Conservation (phyloP, 2,329 filamentous ascomycete genomes). For the Alternaria ethzedia region DNA sequence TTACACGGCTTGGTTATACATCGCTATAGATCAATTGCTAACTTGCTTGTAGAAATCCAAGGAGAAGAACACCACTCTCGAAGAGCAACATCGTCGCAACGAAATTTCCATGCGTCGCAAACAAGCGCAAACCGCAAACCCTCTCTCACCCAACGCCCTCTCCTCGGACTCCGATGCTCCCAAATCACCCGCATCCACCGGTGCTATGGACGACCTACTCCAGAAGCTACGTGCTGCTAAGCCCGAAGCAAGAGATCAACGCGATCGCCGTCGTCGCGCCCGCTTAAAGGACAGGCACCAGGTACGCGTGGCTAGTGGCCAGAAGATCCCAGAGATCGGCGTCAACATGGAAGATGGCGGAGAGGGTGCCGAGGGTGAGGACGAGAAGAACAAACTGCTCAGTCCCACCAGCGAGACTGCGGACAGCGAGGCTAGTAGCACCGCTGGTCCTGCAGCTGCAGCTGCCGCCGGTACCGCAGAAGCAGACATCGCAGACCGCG, state of each 20-base stretch:
- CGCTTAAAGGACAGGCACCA: conserved; percentile 90
- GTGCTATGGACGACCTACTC: conserved; percentile 93
- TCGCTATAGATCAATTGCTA: conserved; percentile 1
- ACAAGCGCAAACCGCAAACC: conserved; percentile 53
- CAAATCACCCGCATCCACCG: conserved; percentile 72
- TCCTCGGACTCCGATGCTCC: conserved; percentile 52
- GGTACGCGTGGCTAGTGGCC: conserved; percentile 85
- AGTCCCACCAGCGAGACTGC: conserved; percentile 56
- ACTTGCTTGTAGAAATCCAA: conserved; percentile 70
- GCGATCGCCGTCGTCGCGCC: conserved; percentile 85
- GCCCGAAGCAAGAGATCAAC: conserved; percentile 85
- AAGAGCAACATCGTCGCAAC: conserved; percentile 83
- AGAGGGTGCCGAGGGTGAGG: conserved; percentile 46
- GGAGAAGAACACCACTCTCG: conserved; percentile 85
- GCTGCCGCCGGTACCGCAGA: conserved; percentile 39
- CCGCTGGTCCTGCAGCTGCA: conserved; percentile 46
- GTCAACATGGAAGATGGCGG: conserved; percentile 54
- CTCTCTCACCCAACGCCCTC: conserved; percentile 60
- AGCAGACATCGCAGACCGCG: conserved; percentile 80
- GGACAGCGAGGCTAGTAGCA: conserved; percentile 31
- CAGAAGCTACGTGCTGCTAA: conserved; percentile 94
- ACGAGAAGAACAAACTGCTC: conserved; percentile 51
- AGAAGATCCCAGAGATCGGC: conserved; percentile 78
- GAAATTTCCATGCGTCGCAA: conserved; percentile 94
- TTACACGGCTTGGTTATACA: background rate